Evolutionary conservation across 768 basidiomycete species (phyloP), one percentile per base, ranked within the genome.

Genomic region (Suillus paluster): DNA sequence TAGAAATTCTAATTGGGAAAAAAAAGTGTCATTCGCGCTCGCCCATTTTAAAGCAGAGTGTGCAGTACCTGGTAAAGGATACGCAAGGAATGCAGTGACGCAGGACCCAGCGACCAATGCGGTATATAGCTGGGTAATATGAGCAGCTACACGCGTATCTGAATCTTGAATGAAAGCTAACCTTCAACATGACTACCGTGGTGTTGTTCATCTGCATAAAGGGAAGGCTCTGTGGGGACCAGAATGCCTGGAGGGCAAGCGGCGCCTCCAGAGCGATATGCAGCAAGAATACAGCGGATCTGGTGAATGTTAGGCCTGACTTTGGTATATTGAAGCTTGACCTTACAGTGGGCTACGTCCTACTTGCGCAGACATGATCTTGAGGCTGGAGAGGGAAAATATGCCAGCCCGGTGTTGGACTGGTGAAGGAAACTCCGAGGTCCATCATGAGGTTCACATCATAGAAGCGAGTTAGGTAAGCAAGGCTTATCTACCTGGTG

Each of bases 131-230:
- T 94, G 64, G 27, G 42, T 23, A 23, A 41, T 34, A 46, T 44
- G 30, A 41, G 41, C 14, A 48, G 38, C 4, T 53, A 56, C 42
- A 54, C 21, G 9, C 7, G 12, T 34, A 14, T 33, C 33, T 41
- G 27, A 58, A 36, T 27, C 33, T 8, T 8, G 19, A 44, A 30
- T 23, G 45, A 17, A 17, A 5, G 66, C 79, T n/a, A 54, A 89
- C 93, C 82, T 94, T 94, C 53, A 92, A 75, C 9, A 94, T 64
- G 2, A 92, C 85, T 9, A 94, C 55, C 0, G 91, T 85, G 6
- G 93, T 94, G 78, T 95, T 95, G 67, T 88, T 94, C 66, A 93
- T 80, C 71, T 92, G 85, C 59, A 94, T 66, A 72, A 95, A 93
- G 0, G 93, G 93, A 21, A 94, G 73, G 17, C 73, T 78, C 19